Percentiles rank a stretch among this genome's conserved stretches.
Conservation (phyloP, 352 stramenopile genomes). For the Blastocystis sp. region DNA sequence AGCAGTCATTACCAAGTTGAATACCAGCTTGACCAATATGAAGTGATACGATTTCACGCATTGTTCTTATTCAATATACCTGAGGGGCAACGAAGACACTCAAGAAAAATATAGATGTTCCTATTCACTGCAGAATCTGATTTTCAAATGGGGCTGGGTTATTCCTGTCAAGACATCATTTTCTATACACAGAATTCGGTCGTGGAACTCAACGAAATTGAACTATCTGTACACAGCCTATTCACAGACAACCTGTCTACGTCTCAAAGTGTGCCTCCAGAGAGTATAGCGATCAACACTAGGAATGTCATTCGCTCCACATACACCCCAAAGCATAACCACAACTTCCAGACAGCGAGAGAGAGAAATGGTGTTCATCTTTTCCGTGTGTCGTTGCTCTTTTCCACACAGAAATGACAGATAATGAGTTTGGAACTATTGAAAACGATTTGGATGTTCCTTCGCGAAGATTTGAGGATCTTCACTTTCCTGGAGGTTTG, state of each 20-base stretch:
- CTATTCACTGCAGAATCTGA: constrained; percentile 19
- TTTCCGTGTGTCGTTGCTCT: neutral
- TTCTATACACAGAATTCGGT: neutral
- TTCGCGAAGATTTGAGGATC: neutral
- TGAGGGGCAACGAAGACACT: constrained; percentile 62
- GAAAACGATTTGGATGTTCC: neutral
- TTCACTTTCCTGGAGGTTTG: neutral
- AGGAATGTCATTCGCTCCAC: neutral
- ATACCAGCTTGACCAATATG: constrained; percentile 88
- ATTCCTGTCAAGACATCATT: neutral
- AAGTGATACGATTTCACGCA: constrained; percentile 90
- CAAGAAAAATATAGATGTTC: constrained; percentile 35
- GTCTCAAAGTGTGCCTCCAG: too few relatives aligned
- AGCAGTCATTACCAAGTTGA: constrained; percentile 82
- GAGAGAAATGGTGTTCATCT: neutral
- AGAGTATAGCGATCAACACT: too few relatives aligned
- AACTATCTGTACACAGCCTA: too few relatives aligned
- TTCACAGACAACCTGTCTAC: too few relatives aligned
- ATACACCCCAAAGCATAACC: too few relatives aligned
- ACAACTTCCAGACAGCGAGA: too few relatives aligned
- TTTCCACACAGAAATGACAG: neutral
- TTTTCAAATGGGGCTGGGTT: neutral
- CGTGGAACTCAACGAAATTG: neutral
- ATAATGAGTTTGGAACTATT: neutral
- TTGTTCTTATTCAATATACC: constrained; percentile 67